Evolutionary conservation across 225 moss, liverwort and hornwort species (phyloP).

Genomic region (Bryum argenteum): DNA sequence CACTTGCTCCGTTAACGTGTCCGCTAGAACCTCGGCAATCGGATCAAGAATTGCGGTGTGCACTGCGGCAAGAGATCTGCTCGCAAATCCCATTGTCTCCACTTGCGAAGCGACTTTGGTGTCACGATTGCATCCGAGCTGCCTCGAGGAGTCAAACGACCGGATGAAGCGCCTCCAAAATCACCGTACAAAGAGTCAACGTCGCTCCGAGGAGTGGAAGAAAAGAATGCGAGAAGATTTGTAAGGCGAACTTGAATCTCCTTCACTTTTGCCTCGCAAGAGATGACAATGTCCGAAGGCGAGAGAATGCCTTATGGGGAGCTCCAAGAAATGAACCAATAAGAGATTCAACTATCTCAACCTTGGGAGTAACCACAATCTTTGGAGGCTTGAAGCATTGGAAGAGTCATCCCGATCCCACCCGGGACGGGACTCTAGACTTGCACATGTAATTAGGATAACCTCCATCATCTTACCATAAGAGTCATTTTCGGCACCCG

Average conservation of each 20-base stretch:
- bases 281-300: slow-evolving; percentile 60
- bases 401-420: slow-evolving; percentile 58
- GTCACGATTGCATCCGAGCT: slow-evolving; percentile 63
- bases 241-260: slow-evolving; percentile 61
- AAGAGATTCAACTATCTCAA: slow-evolving; percentile 49
- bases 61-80: slow-evolving; percentile 73
- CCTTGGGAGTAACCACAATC: slow-evolving; percentile 43
- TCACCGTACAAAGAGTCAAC: slow-evolving; percentile 58
- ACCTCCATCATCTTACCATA: slow-evolving; percentile 19
- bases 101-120: slow-evolving; percentile 68
- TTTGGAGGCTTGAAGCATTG: slow-evolving; percentile 59
- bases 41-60: slow-evolving; percentile 88
- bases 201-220: slow-evolving; percentile 67
- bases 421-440: slow-evolving; percentile 43
- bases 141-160: slow-evolving; percentile 61
- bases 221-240: slow-evolving; percentile 55
- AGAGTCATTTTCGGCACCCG: slow-evolving; percentile 2
- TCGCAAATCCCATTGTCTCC: slow-evolving; percentile 65
- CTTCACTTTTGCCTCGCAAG: slow-evolving; percentile 61
- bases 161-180: slow-evolving; percentile 55
- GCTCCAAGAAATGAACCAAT: slow-evolving; percentile 57
- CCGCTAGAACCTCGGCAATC: slow-evolving; percentile 90
- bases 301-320: slow-evolving; percentile 60
- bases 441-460: slow-evolving; percentile 28
- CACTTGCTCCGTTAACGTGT: slow-evolving; percentile 74